Conservation (phyloP, 805 yeast species). For the Spathaspora hagerdaliae region DNA sequence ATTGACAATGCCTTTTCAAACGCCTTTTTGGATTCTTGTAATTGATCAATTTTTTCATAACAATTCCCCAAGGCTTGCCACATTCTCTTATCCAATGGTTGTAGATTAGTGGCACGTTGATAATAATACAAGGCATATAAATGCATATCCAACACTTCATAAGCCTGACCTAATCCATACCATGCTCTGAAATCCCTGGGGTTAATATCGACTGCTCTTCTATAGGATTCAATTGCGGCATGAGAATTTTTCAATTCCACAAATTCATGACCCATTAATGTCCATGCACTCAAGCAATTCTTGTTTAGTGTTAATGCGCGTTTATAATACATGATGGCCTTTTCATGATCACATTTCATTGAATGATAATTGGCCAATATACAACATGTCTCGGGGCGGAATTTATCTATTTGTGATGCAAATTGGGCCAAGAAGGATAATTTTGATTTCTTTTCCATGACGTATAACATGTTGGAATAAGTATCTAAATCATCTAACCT, state of each 20-base stretch:
- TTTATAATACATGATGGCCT: slow-evolving; percentile 88
- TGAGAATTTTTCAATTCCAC: slow-evolving; percentile 94
- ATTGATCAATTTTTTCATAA: slow-evolving; percentile 71
- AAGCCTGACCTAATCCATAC: slow-evolving; percentile 98
- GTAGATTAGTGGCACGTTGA: slow-evolving; percentile 83
- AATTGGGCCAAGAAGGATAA: slow-evolving; percentile 83
- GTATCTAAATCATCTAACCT: slow-evolving; percentile 88
- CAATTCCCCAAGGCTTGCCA: slow-evolving; percentile 95
- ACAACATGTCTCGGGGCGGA: slow-evolving; percentile 92
- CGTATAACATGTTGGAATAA: slow-evolving; percentile 91
- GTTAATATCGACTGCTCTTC: slow-evolving; percentile 89
- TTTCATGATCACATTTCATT: slow-evolving; percentile 87
- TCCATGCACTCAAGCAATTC: slow-evolving; percentile 89
- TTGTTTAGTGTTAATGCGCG: slow-evolving; percentile 81
- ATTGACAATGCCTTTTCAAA: slow-evolving; percentile 71
- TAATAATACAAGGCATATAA: slow-evolving; percentile 87
- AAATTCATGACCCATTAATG: slow-evolving; percentile 97
- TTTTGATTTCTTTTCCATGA: slow-evolving; percentile 84
- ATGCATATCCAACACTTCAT: slow-evolving; percentile 94
- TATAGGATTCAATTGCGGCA: slow-evolving; percentile 93
- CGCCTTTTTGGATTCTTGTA: slow-evolving; percentile 71
- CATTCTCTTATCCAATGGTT: slow-evolving; percentile 87
- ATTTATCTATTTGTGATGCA: slow-evolving; percentile 76
- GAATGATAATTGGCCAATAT: slow-evolving; percentile 92
- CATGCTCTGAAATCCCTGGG: slow-evolving; percentile 91